These are phyloP conservation scores for Termitomyces sp. DNA, from an alignment of 768 basidiomycete species.

Conservation along the genomic window DNA sequence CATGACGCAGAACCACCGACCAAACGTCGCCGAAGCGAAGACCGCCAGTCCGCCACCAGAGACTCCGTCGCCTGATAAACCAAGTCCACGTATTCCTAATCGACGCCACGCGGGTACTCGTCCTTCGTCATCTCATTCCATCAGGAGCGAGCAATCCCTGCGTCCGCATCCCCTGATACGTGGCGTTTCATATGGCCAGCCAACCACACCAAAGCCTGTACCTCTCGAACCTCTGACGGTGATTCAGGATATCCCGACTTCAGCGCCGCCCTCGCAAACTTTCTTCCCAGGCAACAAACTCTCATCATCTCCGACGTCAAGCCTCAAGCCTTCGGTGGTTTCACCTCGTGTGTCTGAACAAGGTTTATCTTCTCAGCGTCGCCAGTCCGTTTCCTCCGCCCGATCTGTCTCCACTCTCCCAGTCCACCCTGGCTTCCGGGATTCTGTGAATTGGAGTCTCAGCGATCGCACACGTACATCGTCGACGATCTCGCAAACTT, in stretches of 20 bases:
- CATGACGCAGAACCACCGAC: conserved; percentile 2
- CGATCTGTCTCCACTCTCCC: conserved; percentile 59
- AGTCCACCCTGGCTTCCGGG: conserved; percentile 28
- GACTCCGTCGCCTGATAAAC: conserved; percentile 17
- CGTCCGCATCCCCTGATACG: conserved; percentile 78
- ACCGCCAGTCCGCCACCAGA: neutral
- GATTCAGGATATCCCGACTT: conserved; percentile 41
- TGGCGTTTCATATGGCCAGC: conserved; percentile 59
- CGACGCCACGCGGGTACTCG: conserved; percentile 46
- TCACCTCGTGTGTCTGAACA: conserved; percentile 20
- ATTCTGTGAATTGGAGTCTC: conserved; percentile 17
- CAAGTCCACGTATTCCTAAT: conserved; percentile 24
- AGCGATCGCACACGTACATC: conserved; percentile 49
- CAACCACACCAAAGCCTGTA: conserved; percentile 40
- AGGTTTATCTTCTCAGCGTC: conserved; percentile 32
- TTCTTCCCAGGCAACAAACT: conserved; percentile 18
- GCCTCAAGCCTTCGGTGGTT: conserved; percentile 22
- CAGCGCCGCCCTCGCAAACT: conserved; percentile 33
- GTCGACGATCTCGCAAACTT: conserved; percentile 51
- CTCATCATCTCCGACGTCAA: conserved; percentile 29
- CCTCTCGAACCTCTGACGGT: conserved; percentile 60
- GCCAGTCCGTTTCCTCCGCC: conserved; percentile 45
- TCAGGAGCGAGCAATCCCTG: conserved; percentile 30
- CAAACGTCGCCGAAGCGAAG: neutral
- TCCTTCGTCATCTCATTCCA: conserved; percentile 61